These are phyloP conservation scores for Misopates orontium DNA, from an alignment of 257 asterid species.

Conservation along the genomic window DNA sequence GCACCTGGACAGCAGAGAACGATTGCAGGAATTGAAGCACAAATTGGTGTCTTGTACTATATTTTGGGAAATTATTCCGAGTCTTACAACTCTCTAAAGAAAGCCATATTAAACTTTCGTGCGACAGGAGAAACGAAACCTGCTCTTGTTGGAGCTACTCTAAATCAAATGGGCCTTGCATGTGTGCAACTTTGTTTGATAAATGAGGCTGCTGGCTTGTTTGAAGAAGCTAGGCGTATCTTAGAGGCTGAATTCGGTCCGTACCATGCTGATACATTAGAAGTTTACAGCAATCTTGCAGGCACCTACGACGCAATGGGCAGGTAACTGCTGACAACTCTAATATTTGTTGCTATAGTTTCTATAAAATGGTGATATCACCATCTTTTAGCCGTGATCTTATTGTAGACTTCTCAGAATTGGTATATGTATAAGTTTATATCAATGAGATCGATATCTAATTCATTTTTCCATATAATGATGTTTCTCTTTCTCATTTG, in stretches of 20 bases:
- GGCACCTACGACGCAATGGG: constrained; percentile 87
- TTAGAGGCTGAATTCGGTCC: constrained; percentile 61
- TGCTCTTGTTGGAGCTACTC: constrained; percentile 56
- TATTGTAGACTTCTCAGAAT: neutral
- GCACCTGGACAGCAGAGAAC: constrained; percentile 52
- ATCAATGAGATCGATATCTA: neutral
- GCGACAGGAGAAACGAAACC: constrained; percentile 53
- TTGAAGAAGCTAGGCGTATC: constrained; percentile 54
- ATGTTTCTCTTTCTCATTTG: neutral
- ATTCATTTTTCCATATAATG: neutral
- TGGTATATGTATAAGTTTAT: neutral
- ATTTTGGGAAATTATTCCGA: constrained; percentile 56
- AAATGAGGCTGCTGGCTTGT: constrained; percentile 60
- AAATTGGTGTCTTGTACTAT: constrained; percentile 56
- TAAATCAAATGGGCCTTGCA: constrained; percentile 66
- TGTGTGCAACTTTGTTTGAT: constrained; percentile 55
- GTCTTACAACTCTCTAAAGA: constrained; percentile 47
- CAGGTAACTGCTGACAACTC: constrained; percentile 47
- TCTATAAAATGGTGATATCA: too few species aligned
- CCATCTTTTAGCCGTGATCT: neutral
- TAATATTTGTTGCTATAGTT: neutral
- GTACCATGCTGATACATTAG: constrained; percentile 55
- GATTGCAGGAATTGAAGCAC: constrained; percentile 64
- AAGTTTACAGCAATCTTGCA: constrained; percentile 71
- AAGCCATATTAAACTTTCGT: constrained; percentile 44